A percentile compares a stretch with the other conserved stretches of the same genome.
These are phyloP conservation scores for Oemleria cerasiformis DNA, from an alignment of 306 rosid species.

Conservation along the genomic window DNA sequence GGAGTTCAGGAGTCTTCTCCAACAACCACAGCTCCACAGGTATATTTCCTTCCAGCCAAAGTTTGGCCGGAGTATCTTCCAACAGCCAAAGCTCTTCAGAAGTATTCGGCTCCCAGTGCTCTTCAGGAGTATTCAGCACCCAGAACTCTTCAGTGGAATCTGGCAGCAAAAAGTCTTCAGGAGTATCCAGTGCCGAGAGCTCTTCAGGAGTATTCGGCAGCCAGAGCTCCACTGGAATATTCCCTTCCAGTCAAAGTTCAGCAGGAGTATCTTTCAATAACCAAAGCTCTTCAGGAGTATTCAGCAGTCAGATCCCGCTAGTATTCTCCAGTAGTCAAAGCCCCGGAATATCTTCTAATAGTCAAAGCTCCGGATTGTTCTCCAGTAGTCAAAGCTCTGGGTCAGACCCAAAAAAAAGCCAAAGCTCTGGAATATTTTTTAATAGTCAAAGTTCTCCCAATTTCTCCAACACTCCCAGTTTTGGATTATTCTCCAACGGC, in stretches of 20 bases:
- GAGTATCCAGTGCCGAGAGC: constrained; percentile 12
- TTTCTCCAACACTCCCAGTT: constrained; percentile 17
- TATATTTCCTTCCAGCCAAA: neutral
- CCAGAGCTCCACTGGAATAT: constrained; percentile 20
- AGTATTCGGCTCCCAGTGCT: constrained; percentile 18
- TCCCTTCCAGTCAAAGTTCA: constrained; percentile 14
- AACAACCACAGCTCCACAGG: constrained; percentile 25
- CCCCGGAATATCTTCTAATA: constrained; percentile 12
- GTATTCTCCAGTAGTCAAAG: constrained; percentile 28
- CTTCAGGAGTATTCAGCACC: constrained; percentile 14
- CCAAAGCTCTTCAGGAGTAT: constrained; percentile 21
- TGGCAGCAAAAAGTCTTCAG: constrained; percentile 29
- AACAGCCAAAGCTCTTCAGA: constrained; percentile 20
- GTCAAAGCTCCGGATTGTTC: constrained; percentile 19
- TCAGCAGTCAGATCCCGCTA: constrained; percentile 9
- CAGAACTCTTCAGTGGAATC: constrained; percentile 10
- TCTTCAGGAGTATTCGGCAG: constrained; percentile 4
- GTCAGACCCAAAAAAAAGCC: neutral
- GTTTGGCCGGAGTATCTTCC: neutral
- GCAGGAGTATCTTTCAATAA: constrained; percentile 20
- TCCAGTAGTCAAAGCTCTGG: constrained; percentile 7
- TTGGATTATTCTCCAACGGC: constrained; percentile 21
- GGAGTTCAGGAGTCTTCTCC: constrained; percentile 62
- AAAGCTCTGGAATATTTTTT: constrained; percentile 4
- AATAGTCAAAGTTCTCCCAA: constrained; percentile 16